These are phyloP conservation scores for Thinopyrum obtusiflorum DNA, from an alignment of 202 grass and related monocot genomes.

Conservation along the genomic window DNA sequence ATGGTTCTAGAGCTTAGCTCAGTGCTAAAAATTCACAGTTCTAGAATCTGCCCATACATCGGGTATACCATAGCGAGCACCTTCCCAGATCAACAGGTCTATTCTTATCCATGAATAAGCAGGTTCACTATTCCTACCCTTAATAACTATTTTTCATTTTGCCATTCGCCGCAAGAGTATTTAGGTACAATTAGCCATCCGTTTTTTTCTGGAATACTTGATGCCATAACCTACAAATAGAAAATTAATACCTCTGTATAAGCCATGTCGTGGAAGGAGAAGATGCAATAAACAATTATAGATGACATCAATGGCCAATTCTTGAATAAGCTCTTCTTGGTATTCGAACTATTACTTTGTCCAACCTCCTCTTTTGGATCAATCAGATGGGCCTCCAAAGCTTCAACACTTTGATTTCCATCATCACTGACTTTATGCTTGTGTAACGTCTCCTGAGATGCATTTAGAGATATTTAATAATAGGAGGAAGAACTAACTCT, in stretches of 20 bases:
- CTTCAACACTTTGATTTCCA: conserved; percentile 35
- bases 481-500: not conserved
- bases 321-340: conserved; percentile 61
- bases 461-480: not conserved
- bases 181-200: conserved; percentile 2
- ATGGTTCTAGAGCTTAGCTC: not conserved
- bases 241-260: conserved; percentile 68
- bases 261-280: conserved; percentile 86
- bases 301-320: conserved; percentile 88
- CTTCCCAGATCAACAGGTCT: not conserved
- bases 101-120: not conserved
- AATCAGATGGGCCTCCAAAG: conserved; percentile 50
- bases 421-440: conserved; percentile 45
- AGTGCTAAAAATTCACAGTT: not conserved
- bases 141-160: not conserved
- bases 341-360: conserved; percentile 27
- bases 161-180: not conserved
- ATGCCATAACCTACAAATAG: not conserved
- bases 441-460: conserved; percentile 80
- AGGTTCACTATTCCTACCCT: not conserved
- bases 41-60: not conserved
- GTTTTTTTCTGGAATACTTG: not conserved
- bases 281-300: conserved; percentile 76
- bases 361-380: conserved; percentile 32
- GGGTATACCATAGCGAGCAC: not conserved